These are phyloP conservation scores for Polyporus tsugae DNA, from an alignment of 1,284 basidiomycete genomes.

Conservation along the genomic window DNA sequence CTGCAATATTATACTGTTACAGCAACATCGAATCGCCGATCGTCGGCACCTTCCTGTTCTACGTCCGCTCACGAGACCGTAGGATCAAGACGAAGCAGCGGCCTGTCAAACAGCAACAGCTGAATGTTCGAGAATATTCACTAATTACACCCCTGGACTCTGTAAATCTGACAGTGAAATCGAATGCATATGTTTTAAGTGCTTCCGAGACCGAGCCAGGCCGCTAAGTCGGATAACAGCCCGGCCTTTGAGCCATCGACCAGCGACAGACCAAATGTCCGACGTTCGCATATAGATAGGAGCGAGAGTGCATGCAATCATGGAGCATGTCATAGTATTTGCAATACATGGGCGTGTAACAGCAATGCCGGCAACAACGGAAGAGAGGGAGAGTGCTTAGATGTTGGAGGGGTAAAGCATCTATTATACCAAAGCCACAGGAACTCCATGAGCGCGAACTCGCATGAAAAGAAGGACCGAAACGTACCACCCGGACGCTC, in stretches of 20 bases:
- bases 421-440: slow-evolving; percentile 36
- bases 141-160: neutral
- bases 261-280: neutral
- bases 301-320: slow-evolving; percentile 31
- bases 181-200: neutral
- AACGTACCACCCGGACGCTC: slow-evolving; percentile 89
- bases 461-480: slow-evolving; percentile 8
- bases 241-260: neutral
- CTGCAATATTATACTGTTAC: neutral
- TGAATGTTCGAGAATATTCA: neutral
- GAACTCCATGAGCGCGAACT: neutral
- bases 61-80: neutral
- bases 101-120: neutral
- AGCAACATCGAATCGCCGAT: neutral
- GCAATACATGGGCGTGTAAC: slow-evolving; percentile 50
- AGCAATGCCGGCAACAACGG: slow-evolving; percentile 45
- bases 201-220: neutral
- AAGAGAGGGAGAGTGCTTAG: slow-evolving; percentile 42
- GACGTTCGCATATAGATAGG: slow-evolving; percentile 15
- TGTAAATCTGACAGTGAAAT: neutral
- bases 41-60: neutral
- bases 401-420: slow-evolving; percentile 65
- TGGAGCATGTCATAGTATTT: slow-evolving; percentile 55
- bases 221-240: neutral
- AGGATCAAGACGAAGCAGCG: neutral